Percentiles rank a stretch among this genome's conserved stretches.
phyloP scores from a whole-genome alignment of 2,329 filamentous ascomycete species.

The Cyclaneusma minus region DNA sequence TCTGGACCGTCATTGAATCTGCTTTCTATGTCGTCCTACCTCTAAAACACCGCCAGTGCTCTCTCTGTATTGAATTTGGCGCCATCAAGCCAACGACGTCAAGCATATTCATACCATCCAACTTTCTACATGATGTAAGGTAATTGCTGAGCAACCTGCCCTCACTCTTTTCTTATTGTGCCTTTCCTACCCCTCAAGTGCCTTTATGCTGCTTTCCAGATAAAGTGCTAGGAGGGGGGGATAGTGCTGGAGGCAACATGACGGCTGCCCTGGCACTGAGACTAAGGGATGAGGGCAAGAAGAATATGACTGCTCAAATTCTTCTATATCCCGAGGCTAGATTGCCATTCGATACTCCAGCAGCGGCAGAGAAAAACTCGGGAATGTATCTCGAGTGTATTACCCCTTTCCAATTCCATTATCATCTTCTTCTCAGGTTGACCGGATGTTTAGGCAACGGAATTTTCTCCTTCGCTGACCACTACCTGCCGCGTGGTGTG shows the following conservation, averaged over 20 bases:
- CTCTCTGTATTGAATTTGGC: too few relatives aligned
- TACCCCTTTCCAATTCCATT: constrained; percentile 1
- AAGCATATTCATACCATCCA: too few relatives aligned
- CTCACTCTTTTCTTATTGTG: too few relatives aligned
- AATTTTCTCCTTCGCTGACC: constrained; percentile 20
- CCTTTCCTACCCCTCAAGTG: constrained; percentile 18
- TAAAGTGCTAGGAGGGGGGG: constrained; percentile 18
- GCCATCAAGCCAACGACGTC: too few relatives aligned
- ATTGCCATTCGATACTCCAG: constrained; percentile 18
- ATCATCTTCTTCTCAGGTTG: too few relatives aligned
- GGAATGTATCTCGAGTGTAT: constrained; percentile 20
- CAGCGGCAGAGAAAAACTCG: constrained; percentile 19
- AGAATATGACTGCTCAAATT: constrained; percentile 16
- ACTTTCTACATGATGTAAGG: too few relatives aligned
- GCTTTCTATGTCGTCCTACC: too few relatives aligned
- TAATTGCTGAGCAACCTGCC: too few relatives aligned
- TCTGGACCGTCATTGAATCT: too few relatives aligned
- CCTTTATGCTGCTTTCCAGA: constrained; percentile 14
- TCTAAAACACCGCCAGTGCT: too few relatives aligned
- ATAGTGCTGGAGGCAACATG: constrained; percentile 21
- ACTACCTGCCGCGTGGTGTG: constrained; percentile 15
- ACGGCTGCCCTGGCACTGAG: constrained; percentile 18
- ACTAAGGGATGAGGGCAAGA: constrained; percentile 13
- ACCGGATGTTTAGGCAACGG: constrained; percentile 17
- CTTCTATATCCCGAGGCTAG: constrained; percentile 20